Conservation (phyloP, 768 basidiomycete genomes). For the Leccinum sublutescens region DNA sequence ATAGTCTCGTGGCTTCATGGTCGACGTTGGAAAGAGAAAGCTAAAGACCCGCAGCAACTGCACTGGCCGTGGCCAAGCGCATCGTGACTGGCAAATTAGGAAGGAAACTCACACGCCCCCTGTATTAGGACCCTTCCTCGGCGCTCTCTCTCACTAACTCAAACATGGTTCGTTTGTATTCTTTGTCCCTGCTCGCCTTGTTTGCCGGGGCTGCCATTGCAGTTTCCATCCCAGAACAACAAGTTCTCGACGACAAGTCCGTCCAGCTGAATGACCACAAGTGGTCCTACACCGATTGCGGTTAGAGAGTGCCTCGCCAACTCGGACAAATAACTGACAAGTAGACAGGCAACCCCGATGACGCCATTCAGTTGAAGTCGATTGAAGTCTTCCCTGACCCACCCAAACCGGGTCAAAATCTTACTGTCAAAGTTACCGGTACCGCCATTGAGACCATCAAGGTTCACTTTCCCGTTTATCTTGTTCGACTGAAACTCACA, state of each 20-base stretch:
- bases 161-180: conserved; percentile 31
- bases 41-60: not conserved
- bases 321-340: conserved; percentile 3
- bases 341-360: conserved; percentile 40
- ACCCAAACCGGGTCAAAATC: conserved; percentile 78
- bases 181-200: conserved; percentile 30
- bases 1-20: conserved; percentile 79
- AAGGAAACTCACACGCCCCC: conserved; percentile 22
- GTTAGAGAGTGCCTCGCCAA: conserved; percentile 43
- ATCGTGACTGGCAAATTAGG: not conserved
- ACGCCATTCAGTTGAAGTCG: conserved; percentile 63
- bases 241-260: conserved; percentile 28
- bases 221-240: conserved; percentile 27
- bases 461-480: conserved; percentile 40
- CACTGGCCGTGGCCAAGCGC: not conserved
- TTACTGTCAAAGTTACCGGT: conserved; percentile 83
- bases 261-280: conserved; percentile 39
- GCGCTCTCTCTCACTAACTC: conserved; percentile 20
- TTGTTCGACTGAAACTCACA: conserved; percentile 10
- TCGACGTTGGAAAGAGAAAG: not conserved
- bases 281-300: conserved; percentile 75
- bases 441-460: conserved; percentile 56
- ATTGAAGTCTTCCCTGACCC: conserved; percentile 82
- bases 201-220: conserved; percentile 28
- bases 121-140: conserved; percentile 17